Base-by-base conservation (phyloP, 805 yeast genomes). In the Yarrowia porcina region DNA sequence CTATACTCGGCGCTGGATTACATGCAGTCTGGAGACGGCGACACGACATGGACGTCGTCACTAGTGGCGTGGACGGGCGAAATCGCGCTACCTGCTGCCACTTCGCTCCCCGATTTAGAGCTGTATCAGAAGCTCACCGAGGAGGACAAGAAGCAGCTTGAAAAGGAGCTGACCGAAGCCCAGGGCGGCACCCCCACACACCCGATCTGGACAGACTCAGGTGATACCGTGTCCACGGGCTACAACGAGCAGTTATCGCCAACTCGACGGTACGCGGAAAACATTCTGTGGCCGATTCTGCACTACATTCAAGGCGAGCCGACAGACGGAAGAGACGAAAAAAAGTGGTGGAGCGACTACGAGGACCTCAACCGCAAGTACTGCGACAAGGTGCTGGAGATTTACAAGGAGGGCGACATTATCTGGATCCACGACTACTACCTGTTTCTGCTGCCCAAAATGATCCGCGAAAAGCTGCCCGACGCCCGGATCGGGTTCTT, bases 61-160 rank as follows among this genome's bases (percentile, higher is more conserved):
- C 76, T 90, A 57, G 85, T 94, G 59, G 97, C 90, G 1, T 94
- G 99, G 99, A 89, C 97, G 0, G 99, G 99, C 49, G 98, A 91
- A 73, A 78, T 94, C 65, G 73, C 72, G 35, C 36, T 56, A 0
- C 67, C 50, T 1, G 41, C 44, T 10, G 57, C 36, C 41, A 52
- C 62, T 15, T 50, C 57, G 73, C 74, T 52, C 68, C 69, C 63
- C 64, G 70, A 52, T 57, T 66, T 60, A 5, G 72, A 70, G n/a
- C 67, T 54, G 20, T 63, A 65, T 47, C 67, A 66, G 13, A 30
- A 49, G 84, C 66, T 86, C 83, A 70, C 75, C 83, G 67, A 78
- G 80, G 67, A 75, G 1, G 90, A 87, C 66, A 87, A 87, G 71
- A 66, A 65, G 3, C 75, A 70, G 5, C 66, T 74, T 17, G 87